These are phyloP conservation scores for Castanea sativa DNA, from an alignment of 306 rosid species.

Conservation along the genomic window DNA sequence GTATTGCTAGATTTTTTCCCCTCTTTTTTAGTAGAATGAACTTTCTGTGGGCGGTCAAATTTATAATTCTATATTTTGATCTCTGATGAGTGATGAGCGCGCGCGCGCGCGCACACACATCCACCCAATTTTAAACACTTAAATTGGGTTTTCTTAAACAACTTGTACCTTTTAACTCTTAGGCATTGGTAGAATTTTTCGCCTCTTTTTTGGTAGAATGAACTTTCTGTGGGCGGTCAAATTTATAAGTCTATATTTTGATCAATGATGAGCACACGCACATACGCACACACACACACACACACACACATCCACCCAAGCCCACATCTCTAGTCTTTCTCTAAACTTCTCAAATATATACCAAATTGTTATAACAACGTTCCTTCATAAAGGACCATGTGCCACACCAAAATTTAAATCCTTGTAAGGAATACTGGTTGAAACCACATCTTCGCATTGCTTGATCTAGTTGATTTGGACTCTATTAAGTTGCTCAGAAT, in stretches of 20 bases:
- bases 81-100: not conserved
- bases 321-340: not conserved
- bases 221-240: not conserved
- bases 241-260: not conserved
- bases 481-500: not conserved
- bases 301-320: too few species aligned
- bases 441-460: not conserved
- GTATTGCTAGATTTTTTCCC: not conserved
- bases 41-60: not conserved
- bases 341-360: not conserved
- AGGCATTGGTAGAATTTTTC: not conserved
- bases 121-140: too few species aligned
- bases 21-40: not conserved
- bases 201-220: not conserved
- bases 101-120: too few species aligned
- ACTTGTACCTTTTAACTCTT: not conserved
- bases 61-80: not conserved
- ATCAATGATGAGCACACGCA: not conserved
- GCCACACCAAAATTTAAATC: not conserved
- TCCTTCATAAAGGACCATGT: not conserved
- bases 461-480: not conserved
- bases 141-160: too few species aligned
- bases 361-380: not conserved
- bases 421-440: not conserved
- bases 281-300: too few species aligned